Evolutionary conservation across 805 yeast species (phyloP).

Genomic region (Candida orba): DNA sequence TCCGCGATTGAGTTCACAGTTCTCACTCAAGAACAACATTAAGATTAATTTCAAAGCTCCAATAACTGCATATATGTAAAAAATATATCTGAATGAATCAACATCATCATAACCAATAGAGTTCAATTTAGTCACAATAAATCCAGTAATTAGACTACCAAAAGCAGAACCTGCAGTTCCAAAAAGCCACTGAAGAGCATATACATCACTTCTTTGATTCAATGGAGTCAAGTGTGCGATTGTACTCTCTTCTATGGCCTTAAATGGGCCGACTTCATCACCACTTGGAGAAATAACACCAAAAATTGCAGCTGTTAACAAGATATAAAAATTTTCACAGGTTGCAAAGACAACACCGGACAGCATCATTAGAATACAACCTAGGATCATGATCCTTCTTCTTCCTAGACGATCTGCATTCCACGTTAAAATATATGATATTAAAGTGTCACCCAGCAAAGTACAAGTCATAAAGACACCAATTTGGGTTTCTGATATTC

Average conservation of each 20-base stretch:
- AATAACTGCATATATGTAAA: constrained; percentile 45
- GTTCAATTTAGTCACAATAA: constrained; percentile 39
- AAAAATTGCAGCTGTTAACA: constrained; percentile 64
- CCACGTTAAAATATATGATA: constrained; percentile 70
- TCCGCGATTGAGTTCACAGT: constrained; percentile 38
- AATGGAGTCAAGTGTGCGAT: constrained; percentile 72
- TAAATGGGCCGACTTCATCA: constrained; percentile 87
- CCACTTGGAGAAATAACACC: constrained; percentile 90
- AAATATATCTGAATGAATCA: constrained; percentile 50
- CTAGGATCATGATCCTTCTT: constrained; percentile 52
- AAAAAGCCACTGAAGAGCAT: constrained; percentile 65
- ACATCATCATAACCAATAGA: constrained; percentile 28
- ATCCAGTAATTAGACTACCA: constrained; percentile 63
- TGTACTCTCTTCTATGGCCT: constrained; percentile 77
- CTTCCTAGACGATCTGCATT: constrained; percentile 69
- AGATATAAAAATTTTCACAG: constrained; percentile 42
- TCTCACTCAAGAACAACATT: constrained; percentile 42
- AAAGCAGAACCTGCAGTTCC: constrained; percentile 68
- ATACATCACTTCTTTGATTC: constrained; percentile 59
- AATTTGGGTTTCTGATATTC: constrained; percentile 47
- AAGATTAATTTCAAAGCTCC: constrained; percentile 46
- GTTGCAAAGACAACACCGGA: constrained; percentile 64
- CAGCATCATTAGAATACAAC: constrained; percentile 58
- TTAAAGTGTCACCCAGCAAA: constrained; percentile 65
- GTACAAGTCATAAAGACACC: constrained; percentile 82